A percentile compares a stretch with the other conserved stretches of the same genome.
Evolutionary conservation across 2,329 filamentous ascomycete genomes (phyloP).

Genomic region (Verticillium nonalfalfae): DNA sequence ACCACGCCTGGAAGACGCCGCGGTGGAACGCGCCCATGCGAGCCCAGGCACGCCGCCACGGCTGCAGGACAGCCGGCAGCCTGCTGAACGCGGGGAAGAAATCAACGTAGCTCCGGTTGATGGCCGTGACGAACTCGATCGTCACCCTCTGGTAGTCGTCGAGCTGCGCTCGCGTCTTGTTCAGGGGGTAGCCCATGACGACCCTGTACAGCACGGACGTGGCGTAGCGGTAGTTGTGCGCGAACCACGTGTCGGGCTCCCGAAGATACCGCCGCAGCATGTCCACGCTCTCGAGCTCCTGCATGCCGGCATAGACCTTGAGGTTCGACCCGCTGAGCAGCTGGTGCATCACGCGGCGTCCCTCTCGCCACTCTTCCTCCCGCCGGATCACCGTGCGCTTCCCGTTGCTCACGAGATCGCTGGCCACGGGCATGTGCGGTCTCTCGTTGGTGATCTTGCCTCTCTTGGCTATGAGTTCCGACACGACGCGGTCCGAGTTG

Average conservation of each 20-base stretch:
- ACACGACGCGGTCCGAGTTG: conserved; percentile 30
- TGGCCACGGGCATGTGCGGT: conserved; percentile 17
- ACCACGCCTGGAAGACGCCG: conserved; percentile 25
- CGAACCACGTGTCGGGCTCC: conserved; percentile 26
- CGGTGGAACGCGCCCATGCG: conserved; percentile 23
- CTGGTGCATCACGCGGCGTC: conserved; percentile 29
- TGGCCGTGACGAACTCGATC: conserved; percentile 27
- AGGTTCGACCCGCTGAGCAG: conserved; percentile 25
- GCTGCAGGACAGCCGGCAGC: conserved; percentile 23
- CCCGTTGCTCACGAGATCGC: conserved; percentile 26
- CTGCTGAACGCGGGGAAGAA: conserved; percentile 26
- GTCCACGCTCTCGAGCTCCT: conserved; percentile 27
- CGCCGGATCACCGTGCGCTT: conserved; percentile 24
- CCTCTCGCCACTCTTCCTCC: conserved; percentile 26
- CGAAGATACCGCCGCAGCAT: conserved; percentile 19
- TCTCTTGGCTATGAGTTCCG: conserved; percentile 28
- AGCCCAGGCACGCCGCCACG: conserved; percentile 24
- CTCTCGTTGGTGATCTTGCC: conserved; percentile 22
- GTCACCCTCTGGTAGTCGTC: conserved; percentile 24
- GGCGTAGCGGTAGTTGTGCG: conserved; percentile 31
- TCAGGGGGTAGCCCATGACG: conserved; percentile 21
- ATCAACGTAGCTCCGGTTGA: conserved; percentile 26
- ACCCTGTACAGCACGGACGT: conserved; percentile 29
- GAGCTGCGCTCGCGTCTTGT: conserved; percentile 11
- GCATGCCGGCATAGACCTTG: conserved; percentile 22